Conservation (phyloP, 1,139 yeast genomes). For the Zygotorulaspora mrakii region DNA sequence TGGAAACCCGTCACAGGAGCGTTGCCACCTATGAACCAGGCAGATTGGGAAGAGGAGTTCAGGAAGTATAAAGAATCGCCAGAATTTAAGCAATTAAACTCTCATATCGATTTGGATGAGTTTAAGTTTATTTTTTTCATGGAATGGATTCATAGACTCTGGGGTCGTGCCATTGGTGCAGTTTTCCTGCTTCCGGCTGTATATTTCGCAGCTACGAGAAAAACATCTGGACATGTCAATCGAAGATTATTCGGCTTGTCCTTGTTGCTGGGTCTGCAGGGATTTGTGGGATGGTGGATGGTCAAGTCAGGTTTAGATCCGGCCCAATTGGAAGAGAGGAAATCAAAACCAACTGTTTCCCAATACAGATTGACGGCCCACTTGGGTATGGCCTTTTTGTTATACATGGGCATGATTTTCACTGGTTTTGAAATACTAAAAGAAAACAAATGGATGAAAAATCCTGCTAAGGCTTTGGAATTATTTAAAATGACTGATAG, state of each 20-base stretch:
- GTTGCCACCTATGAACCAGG: slow-evolving; percentile 75
- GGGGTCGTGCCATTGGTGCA: slow-evolving; percentile 88
- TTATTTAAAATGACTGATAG: slow-evolving; percentile 52
- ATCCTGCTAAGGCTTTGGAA: slow-evolving; percentile 53
- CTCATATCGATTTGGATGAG: slow-evolving; percentile 87
- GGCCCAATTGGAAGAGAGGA: slow-evolving; percentile 71
- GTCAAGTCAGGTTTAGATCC: slow-evolving; percentile 92
- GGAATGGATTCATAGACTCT: slow-evolving; percentile 96
- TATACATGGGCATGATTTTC: slow-evolving; percentile 86
- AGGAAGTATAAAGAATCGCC: slow-evolving; percentile 79
- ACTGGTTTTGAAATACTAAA: slow-evolving; percentile 81
- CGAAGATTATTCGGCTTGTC: slow-evolving; percentile 67
- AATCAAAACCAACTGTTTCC: slow-evolving; percentile 90
- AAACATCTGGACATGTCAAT: slow-evolving; percentile 67
- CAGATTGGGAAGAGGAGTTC: slow-evolving; percentile 85
- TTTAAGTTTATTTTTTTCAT: slow-evolving; percentile 91
- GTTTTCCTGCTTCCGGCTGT: slow-evolving; percentile 80
- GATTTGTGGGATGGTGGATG: slow-evolving; percentile 99
- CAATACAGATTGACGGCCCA: slow-evolving; percentile 94
- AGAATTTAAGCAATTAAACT: slow-evolving; percentile 82
- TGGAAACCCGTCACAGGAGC: slow-evolving; percentile 98
- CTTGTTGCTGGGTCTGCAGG: slow-evolving; percentile 82
- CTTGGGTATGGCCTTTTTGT: slow-evolving; percentile 84
- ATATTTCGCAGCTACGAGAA: slow-evolving; percentile 66
- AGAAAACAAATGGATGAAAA: slow-evolving; percentile 64